These are phyloP conservation scores for Peronospora tabacina DNA, from an alignment of 352 stramenopile genomes.

Conservation along the genomic window DNA sequence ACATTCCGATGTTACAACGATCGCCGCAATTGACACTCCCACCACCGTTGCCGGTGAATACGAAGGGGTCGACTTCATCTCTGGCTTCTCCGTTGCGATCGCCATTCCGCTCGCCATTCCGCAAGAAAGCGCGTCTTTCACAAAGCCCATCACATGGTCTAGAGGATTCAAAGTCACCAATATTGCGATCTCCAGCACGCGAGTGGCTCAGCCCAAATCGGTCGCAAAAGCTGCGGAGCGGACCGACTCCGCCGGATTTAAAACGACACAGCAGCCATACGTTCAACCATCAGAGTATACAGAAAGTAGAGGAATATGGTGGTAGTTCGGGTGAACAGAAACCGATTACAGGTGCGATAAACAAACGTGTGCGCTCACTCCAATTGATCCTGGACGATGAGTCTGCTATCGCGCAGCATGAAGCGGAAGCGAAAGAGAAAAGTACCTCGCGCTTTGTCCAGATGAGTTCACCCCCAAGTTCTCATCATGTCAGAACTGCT, in stretches of 20 bases:
- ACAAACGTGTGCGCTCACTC: slow-evolving; percentile 74
- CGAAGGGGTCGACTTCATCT: slow-evolving; percentile 34
- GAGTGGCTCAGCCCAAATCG: slow-evolving; percentile 64
- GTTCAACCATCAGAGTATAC: slow-evolving; percentile 14
- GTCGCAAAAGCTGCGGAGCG: slow-evolving; percentile 29
- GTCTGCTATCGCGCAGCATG: slow-evolving; percentile 12
- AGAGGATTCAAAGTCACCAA: slow-evolving; percentile 10
- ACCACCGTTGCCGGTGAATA: slow-evolving; percentile 37
- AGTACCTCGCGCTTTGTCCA: slow-evolving; percentile 45
- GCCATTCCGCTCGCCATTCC: slow-evolving; percentile 66
- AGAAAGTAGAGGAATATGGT: slow-evolving; percentile 7
- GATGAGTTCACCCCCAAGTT: slow-evolving; percentile 15
- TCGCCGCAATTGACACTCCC: slow-evolving; percentile 39
- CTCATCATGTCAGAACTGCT: slow-evolving; percentile 8
- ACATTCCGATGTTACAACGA: slow-evolving; percentile 41
- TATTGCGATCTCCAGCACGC: slow-evolving; percentile 29
- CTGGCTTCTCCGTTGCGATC: slow-evolving; percentile 45
- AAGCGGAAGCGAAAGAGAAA: slow-evolving; percentile 19
- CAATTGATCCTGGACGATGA: slow-evolving; percentile 69
- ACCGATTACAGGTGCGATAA: slow-evolving; percentile 32
- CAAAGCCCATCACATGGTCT: slow-evolving; percentile 23
- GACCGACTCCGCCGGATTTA: slow-evolving; percentile 32
- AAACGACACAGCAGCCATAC: slow-evolving; percentile 22
- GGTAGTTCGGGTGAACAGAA: slow-evolving; percentile 21
- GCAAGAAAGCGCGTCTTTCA: slow-evolving; percentile 50